Evolutionary conservation across 768 basidiomycete genomes (phyloP).

Genomic region (Tremella yokohamensis): DNA sequence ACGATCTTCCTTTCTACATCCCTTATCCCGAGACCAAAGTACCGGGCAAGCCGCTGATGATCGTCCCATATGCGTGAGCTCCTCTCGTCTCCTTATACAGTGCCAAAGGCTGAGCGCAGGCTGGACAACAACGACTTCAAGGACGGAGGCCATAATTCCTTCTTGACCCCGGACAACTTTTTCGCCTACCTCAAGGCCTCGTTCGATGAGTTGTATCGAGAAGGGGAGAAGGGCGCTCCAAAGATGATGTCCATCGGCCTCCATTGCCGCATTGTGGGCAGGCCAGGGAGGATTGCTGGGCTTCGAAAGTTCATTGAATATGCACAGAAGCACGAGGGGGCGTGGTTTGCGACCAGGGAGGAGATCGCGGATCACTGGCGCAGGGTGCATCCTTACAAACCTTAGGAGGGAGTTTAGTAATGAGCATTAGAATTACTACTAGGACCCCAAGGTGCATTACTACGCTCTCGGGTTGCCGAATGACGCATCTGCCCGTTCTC

Average conservation of each 20-base stretch:
- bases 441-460: too few relatives aligned
- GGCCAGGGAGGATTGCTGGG: conserved; percentile 32
- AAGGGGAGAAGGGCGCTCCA: conserved; percentile 26
- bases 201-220: conserved; percentile 36
- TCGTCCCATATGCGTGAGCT: conserved; percentile 32
- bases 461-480: too few relatives aligned
- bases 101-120: too few relatives aligned
- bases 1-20: conserved; percentile 41
- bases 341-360: conserved; percentile 42
- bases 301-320: conserved; percentile 40
- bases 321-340: conserved; percentile 23
- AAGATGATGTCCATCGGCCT: conserved; percentile 43
- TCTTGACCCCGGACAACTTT: conserved; percentile 30
- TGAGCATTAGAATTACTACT: too few relatives aligned
- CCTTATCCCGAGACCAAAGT: conserved; percentile 15
- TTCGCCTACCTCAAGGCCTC: conserved; percentile 29
- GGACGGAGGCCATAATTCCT: conserved; percentile 31
- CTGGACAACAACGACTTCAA: conserved; percentile 45
- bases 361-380: conserved; percentile 42
- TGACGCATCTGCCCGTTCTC: too few relatives aligned
- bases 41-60: conserved; percentile 26
- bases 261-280: conserved; percentile 34
- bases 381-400: conserved; percentile 15
- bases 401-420: too few relatives aligned
- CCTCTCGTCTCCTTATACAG: too few relatives aligned